Percentiles rank a stretch among this genome's conserved stretches.
These are phyloP conservation scores for Yamadazyma atmosphaerica DNA, from an alignment of 1,139 yeast species.

Conservation along the genomic window DNA sequence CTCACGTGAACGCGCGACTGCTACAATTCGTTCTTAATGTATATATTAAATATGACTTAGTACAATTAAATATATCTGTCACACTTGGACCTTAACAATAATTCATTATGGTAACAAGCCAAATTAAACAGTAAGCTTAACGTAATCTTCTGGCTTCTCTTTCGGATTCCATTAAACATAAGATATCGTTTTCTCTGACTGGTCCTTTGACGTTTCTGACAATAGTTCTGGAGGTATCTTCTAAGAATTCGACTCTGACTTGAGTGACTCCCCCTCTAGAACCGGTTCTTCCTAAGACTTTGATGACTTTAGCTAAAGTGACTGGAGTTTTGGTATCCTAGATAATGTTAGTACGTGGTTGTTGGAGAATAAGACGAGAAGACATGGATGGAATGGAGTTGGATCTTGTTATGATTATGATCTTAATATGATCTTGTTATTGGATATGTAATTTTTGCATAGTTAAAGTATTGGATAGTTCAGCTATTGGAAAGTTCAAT, in stretches of 20 bases:
- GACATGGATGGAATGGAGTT: no score
- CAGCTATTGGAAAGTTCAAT: no score
- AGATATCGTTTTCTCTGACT: constrained; percentile 98
- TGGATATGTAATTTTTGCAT: no score
- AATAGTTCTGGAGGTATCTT: constrained; percentile 96
- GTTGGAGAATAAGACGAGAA: no score
- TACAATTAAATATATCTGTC: constrained; percentile 2
- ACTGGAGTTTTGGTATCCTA: constrained; percentile 91
- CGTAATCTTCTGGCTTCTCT: constrained; percentile 92
- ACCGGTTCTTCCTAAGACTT: constrained; percentile 99
- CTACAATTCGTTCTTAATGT: constrained; percentile 1
- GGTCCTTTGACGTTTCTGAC: constrained; percentile 99
- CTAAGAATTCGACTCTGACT: constrained; percentile 99
- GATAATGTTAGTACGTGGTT: constrained; percentile 14
- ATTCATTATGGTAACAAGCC: neutral
- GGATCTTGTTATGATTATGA: no score
- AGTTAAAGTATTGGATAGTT: no score
- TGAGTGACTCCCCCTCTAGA: constrained; percentile 99
- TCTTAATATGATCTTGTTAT: no score
- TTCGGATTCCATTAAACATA: constrained; percentile 99
- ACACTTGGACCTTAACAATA: neutral
- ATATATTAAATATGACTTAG: constrained; percentile 3
- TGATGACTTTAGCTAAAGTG: constrained; percentile 98
- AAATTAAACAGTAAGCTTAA: constrained; percentile 21
- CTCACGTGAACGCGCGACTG: no score